A percentile compares a stretch with the other conserved stretches of the same genome.
Conservation (phyloP, 176 grass and related monocot species). For the Thalia dealbata region DNA sequence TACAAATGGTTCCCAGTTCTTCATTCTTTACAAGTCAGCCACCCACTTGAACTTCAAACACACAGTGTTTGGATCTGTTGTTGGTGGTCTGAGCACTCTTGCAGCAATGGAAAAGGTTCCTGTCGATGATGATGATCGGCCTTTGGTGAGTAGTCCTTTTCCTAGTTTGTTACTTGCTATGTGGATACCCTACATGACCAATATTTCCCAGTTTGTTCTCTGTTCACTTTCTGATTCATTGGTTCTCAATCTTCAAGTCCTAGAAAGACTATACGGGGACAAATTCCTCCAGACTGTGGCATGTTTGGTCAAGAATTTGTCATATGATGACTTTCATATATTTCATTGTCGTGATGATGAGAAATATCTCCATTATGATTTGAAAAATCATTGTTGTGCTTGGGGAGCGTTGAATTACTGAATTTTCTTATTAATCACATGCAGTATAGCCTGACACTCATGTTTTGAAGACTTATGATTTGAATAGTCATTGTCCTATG, state of each 20-base stretch:
- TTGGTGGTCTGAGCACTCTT: conserved; percentile 84
- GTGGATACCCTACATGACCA: neutral
- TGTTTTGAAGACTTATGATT: neutral
- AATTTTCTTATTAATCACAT: too few relatives aligned
- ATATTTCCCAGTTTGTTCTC: neutral
- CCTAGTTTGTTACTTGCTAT: neutral
- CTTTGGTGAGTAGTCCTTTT: conserved; percentile 51
- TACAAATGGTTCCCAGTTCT: conserved; percentile 94
- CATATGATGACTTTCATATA: neutral
- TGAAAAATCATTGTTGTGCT: too few relatives aligned
- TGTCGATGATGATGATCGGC: conserved; percentile 82
- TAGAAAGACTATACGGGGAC: neutral
- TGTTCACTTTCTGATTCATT: too few relatives aligned
- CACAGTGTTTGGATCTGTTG: conserved; percentile 92
- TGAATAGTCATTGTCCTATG: too few relatives aligned
- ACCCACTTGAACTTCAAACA: conserved; percentile 89
- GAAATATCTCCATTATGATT: too few relatives aligned
- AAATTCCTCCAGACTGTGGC: neutral
- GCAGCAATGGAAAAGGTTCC: conserved; percentile 84
- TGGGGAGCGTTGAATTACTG: too few relatives aligned
- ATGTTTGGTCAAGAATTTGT: neutral
- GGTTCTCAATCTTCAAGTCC: too few relatives aligned
- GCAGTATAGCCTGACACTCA: neutral
- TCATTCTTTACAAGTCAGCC: conserved; percentile 95
- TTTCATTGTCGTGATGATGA: neutral